Evolutionary conservation across 2,329 filamentous ascomycete genomes (phyloP).

Genomic region (Dendryphion nanum): DNA sequence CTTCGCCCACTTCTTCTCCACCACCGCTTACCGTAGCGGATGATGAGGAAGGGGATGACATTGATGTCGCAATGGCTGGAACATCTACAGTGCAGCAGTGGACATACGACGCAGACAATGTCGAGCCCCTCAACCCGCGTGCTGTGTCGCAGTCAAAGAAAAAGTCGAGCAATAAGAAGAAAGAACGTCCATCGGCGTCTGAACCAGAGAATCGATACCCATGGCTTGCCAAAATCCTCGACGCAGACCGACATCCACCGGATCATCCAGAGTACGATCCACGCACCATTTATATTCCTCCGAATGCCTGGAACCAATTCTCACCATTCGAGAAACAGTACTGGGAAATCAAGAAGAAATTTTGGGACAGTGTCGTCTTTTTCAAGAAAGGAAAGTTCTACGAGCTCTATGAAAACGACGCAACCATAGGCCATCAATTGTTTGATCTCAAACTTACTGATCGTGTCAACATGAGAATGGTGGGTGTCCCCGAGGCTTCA

Average conservation of each 20-base stretch:
- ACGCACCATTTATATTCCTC: slow-evolving; percentile 85
- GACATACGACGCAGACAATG: slow-evolving; percentile 67
- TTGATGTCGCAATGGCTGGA: slow-evolving; percentile 54
- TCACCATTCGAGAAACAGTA: slow-evolving; percentile 97
- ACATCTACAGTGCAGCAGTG: slow-evolving; percentile 79
- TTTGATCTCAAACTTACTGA: slow-evolving; percentile 98
- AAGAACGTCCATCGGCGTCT: slow-evolving; percentile 70
- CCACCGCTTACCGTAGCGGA: slow-evolving; percentile 40
- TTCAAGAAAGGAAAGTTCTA: slow-evolving; percentile 99
- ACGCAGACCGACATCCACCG: slow-evolving; percentile 77
- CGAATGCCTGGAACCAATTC: slow-evolving; percentile 75
- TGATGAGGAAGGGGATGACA: slow-evolving; percentile 46
- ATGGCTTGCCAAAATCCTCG: slow-evolving; percentile 83
- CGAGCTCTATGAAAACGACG: slow-evolving; percentile 96
- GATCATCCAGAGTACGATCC: slow-evolving; percentile 88
- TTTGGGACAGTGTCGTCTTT: slow-evolving; percentile 96
- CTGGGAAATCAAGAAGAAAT: slow-evolving; percentile 98
- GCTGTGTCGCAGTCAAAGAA: slow-evolving; percentile 29
- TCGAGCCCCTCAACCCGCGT: slow-evolving; percentile 51
- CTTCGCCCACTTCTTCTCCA: slow-evolving; percentile 47
- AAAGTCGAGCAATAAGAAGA: slow-evolving; percentile 29
- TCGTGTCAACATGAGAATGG: slow-evolving; percentile 99
- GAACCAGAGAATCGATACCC: slow-evolving; percentile 85
- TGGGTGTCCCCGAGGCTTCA: slow-evolving; percentile 92
- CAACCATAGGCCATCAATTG: slow-evolving; percentile 90